Conservation (phyloP, 2,329 filamentous ascomycete genomes). For the Fusarium buharicum region DNA sequence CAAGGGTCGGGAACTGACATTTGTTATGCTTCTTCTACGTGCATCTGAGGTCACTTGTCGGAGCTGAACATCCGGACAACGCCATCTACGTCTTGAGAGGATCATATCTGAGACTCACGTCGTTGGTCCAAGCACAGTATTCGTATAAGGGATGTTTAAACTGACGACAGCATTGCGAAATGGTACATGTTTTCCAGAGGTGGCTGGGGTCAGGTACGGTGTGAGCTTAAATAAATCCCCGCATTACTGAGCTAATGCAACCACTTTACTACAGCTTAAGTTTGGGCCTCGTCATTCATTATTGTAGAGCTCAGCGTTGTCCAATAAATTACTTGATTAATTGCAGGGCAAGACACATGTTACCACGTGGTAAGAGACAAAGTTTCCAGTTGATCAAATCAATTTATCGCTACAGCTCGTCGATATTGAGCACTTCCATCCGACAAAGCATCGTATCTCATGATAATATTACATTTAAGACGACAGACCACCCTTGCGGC, state of each 20-base stretch:
- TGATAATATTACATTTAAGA: constrained; percentile 8
- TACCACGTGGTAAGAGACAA: not conserved
- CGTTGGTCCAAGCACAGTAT: too few species aligned
- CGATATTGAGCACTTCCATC: not conserved
- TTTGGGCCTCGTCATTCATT: not conserved
- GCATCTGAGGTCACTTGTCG: not conserved
- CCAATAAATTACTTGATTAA: too few species aligned
- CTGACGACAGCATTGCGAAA: constrained; percentile 26
- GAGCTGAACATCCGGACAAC: not conserved
- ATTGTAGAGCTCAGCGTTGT: too few species aligned
- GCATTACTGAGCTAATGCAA: not conserved
- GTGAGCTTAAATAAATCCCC: not conserved
- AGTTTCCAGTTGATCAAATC: not conserved
- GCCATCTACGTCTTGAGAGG: constrained; percentile 17
- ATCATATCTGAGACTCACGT: too few species aligned
- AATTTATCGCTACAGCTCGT: not conserved
- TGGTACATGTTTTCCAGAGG: not conserved
- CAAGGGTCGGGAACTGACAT: not conserved
- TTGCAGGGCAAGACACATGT: too few species aligned
- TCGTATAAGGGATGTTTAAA: not conserved
- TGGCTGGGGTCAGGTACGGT: not conserved
- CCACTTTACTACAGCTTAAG: not conserved
- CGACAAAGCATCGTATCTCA: not conserved
- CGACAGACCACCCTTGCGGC: constrained; percentile 61
- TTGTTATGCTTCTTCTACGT: not conserved